Evolutionary conservation across 805 yeast genomes (phyloP).

Genomic region (Isabelozyma heimii): DNA sequence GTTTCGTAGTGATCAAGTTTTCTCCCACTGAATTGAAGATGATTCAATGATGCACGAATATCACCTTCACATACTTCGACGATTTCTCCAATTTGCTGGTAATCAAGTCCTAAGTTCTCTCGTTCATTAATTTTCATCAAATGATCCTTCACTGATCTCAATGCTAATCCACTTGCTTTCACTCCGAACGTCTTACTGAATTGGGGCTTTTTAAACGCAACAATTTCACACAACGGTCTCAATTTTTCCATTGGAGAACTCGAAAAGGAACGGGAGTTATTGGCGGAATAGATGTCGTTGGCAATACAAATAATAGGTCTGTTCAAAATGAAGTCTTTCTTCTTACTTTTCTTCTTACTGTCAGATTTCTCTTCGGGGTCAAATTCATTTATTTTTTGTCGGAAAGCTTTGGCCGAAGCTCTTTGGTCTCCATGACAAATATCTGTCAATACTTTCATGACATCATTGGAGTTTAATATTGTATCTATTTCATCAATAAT

Average conservation of each 20-base stretch:
- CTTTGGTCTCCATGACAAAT: conserved; percentile 55
- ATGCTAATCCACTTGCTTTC: conserved; percentile 33
- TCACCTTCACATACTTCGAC: conserved; percentile 77
- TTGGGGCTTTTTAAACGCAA: conserved; percentile 61
- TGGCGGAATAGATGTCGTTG: conserved; percentile 70
- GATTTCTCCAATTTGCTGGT: conserved; percentile 57
- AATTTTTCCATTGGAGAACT: conserved; percentile 61
- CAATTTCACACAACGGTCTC: conserved; percentile 69
- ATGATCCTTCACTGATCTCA: conserved; percentile 34
- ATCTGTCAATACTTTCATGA: conserved; percentile 52
- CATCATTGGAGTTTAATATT: conserved; percentile 33
- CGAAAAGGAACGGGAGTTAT: conserved; percentile 16
- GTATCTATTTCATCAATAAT: conserved; percentile 86
- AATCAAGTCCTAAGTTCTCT: conserved; percentile 52
- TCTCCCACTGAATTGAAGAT: conserved; percentile 61
- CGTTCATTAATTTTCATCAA: conserved; percentile 47
- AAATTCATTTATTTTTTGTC: conserved; percentile 5
- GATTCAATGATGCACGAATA: conserved; percentile 79
- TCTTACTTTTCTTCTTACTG: conserved; percentile 24
- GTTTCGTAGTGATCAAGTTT: conserved; percentile 5
- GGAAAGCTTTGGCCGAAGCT: conserved; percentile 31
- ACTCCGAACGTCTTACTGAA: conserved; percentile 43
- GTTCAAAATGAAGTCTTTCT: conserved; percentile 42
- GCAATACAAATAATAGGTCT: conserved; percentile 93
- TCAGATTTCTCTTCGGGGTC: conserved; percentile 17